Base-by-base conservation (phyloP, 768 basidiomycete genomes). In the Tricholoma sp. region DNA sequence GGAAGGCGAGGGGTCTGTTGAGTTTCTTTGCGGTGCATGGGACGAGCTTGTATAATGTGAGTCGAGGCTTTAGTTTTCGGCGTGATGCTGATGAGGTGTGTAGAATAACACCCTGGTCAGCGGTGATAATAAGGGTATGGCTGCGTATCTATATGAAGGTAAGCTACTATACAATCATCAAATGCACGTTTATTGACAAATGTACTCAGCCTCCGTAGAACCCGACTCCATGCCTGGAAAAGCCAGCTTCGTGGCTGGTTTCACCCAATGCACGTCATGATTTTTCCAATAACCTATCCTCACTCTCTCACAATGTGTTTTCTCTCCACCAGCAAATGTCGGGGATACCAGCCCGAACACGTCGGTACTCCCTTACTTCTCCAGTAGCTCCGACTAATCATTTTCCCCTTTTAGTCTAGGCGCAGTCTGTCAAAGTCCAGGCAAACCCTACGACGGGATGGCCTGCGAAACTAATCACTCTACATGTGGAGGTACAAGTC, bases 51-150 rank as follows among this genome's bases (percentile, higher is more conserved):
- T 91, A 90, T 63, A 77, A 84, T 72, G 89, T 89, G 59, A 20
- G 66, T 56, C 42, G 37, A 34, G 32, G 52, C 50, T 37, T 52
- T 24, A 18, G 18, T 36, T 49, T n/a, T 41, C 39, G 29, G 15
- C 8, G 15, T 3, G 15, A 17, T 49, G 29, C 52, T 57, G 29
- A 60, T 44, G 32, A 50, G 18, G 6, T 33, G 20, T 59, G 53
- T 59, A 90, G 87, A 92, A 91, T 65, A 91, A 90, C 59, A 90
- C 89, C 0, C 73, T 91, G n/a, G 80, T 91, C 31, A 90, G 88
- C 67, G 70, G 79, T 3, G 90, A 91, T 69, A 91, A 91, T 74
- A 91, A 92, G 67, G 90, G 90, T 39, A 90, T 91, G 88, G 88
- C 89, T 3, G 88, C 88, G 7, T 86, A 81, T 67, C 66, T 91